Evolutionary conservation across 2,329 filamentous ascomycete species (phyloP), one percentile per base, ranked within the genome.

Genomic region (Aspergillus pseudoterreus): DNA sequence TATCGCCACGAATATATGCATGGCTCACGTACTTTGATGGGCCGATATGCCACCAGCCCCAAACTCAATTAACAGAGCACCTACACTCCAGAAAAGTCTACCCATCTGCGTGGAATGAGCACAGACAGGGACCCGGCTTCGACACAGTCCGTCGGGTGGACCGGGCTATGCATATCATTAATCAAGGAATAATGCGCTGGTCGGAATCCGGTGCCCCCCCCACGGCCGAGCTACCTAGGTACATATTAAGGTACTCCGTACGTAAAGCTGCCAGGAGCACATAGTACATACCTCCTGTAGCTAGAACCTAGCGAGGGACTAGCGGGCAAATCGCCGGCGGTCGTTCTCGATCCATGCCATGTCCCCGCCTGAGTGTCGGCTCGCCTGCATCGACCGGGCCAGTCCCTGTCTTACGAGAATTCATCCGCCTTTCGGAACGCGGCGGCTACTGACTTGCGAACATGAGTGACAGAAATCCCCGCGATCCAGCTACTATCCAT

Each of bases 311-410:
- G 10, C 22, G 14, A 30, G 19, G 6, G 22, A 24, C 45, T 27
- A 36, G 5, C 38, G 11, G 21, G 19, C 39, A 42, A 19, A 12
- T 21, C 19, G 39, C 19, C 44, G 4, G 11, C 24, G 35, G 27
- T 36, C 47, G 36, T 36, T 49, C 30, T 30, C 30, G 30, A 36
- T 12, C 10, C 6, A 11, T 19, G 32, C 24, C 11, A 32, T 38
- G 50, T 22, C 30, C 21, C 22, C 14, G 15, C 8, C 19, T 38
- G 14, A 19, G 6, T 47, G 14, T 30, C 27, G 14, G 10, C 43
- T 24, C 39, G 27, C 50, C 43, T 51, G 45, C 45, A 51, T 47
- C 17, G 50, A 30, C 45, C 41, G 38, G 50, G 36, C 49, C 33
- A 47, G 49, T 47, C 44, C 38, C 8, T 43, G 15, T 36, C 21